These are phyloP conservation scores for Ophiostoma triangulosporum DNA, from an alignment of 2,329 filamentous ascomycete species.

Conservation along the genomic window DNA sequence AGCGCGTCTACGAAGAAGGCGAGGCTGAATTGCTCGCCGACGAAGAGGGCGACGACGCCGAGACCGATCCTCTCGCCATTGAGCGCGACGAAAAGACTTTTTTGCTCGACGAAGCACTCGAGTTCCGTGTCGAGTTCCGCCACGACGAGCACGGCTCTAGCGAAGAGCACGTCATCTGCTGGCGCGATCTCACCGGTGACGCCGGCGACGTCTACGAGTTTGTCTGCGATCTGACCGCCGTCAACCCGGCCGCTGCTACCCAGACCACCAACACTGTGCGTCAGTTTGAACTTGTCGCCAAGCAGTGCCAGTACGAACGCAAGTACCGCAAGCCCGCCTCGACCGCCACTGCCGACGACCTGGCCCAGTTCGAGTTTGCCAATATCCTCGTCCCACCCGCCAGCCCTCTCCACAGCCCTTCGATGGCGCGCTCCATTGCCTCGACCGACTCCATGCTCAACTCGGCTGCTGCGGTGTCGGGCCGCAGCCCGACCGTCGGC, in stretches of 20 bases:
- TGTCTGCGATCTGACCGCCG: constrained; percentile 54
- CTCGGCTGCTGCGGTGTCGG: constrained; percentile 13
- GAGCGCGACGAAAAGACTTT: constrained; percentile 98
- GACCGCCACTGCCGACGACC: constrained; percentile 66
- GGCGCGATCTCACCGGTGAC: constrained; percentile 91
- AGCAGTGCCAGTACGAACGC: constrained; percentile 94
- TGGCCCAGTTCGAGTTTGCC: constrained; percentile 70
- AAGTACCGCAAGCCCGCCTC: constrained; percentile 75
- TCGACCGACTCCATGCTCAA: constrained; percentile 43
- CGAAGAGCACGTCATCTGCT: constrained; percentile 70
- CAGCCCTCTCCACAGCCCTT: constrained; percentile 47
- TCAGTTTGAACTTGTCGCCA: constrained; percentile 68
- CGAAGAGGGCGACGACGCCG: constrained; percentile 73
- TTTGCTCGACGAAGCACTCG: constrained; percentile 80
- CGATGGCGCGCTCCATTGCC: constrained; percentile 40
- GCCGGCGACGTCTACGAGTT: constrained; percentile 95
- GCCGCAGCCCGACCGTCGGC: constrained; percentile 20
- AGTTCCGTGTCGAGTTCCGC: constrained; percentile 72
- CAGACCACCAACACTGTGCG: constrained; percentile 50
- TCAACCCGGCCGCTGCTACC: constrained; percentile 11
- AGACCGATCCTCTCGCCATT: constrained; percentile 54
- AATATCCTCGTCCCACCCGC: constrained; percentile 51
- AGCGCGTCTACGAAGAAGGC: constrained; percentile 93
- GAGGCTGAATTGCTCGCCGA: constrained; percentile 85
- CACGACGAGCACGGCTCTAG: constrained; percentile 41